Conservation (phyloP, 352 stramenopile species). For the Phytophthora ohioensis region DNA sequence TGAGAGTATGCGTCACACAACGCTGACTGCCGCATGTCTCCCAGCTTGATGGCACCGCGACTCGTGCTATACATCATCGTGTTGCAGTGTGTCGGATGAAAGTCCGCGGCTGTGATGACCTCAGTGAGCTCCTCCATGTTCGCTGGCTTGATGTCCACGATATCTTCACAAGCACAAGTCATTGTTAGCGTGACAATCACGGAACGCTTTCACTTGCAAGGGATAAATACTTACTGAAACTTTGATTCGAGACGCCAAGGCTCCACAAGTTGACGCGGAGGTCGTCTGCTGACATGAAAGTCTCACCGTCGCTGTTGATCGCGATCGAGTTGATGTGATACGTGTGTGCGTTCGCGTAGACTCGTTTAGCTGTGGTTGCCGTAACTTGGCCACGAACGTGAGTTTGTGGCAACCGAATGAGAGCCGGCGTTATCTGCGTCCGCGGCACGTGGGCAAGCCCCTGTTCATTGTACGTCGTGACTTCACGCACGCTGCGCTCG, state of each 20-base stretch:
- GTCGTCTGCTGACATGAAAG: conserved; percentile 96
- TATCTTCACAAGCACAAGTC: conserved; percentile 60
- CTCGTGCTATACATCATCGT: conserved; percentile 97
- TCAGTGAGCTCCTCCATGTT: conserved; percentile 98
- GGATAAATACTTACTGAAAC: conserved; percentile 81
- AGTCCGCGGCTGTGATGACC: conserved; percentile 95
- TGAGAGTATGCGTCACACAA: conserved; percentile 89
- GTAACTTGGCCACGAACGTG: conserved; percentile 66
- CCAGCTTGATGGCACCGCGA: conserved; percentile 92
- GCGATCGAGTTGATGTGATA: conserved; percentile 98
- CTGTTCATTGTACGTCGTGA: conserved; percentile 79
- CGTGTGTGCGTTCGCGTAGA: conserved; percentile 95
- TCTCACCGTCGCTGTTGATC: conserved; percentile 95
- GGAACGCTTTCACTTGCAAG: not conserved
- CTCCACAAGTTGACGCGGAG: conserved; percentile 97
- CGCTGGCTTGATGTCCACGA: conserved; percentile 97
- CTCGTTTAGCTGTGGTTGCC: conserved; percentile 81
- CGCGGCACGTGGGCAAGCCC: conserved; percentile 37
- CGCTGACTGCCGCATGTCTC: conserved; percentile 92
- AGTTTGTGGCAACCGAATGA: conserved; percentile 69
- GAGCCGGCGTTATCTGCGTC: conserved; percentile 35
- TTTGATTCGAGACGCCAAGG: conserved; percentile 90
- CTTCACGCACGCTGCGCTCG: conserved; percentile 78
- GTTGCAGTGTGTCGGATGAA: conserved; percentile 94
- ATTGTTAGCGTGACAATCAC: not conserved